These are phyloP conservation scores for Amyloporia xantha DNA, from an alignment of 768 basidiomycete genomes.

Conservation along the genomic window DNA sequence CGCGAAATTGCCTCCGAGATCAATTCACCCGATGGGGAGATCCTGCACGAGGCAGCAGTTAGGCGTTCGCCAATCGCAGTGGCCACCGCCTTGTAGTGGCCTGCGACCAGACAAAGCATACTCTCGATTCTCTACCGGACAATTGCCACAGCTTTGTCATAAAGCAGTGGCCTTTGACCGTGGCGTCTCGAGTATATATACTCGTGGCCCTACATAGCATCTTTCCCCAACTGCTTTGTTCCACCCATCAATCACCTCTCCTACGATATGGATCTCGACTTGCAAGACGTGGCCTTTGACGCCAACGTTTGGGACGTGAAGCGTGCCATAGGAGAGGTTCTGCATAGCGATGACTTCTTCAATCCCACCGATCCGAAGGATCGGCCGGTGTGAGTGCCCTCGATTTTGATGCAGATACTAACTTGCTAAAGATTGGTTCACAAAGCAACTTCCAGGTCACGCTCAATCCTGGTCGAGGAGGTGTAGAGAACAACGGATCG, in stretches of 20 bases:
- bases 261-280: constrained; percentile 36
- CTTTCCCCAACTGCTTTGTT: neutral
- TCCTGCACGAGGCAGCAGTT: no score
- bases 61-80: no score
- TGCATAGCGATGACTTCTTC: constrained; percentile 52
- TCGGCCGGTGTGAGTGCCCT: constrained; percentile 16
- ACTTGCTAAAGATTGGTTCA: constrained; percentile 13
- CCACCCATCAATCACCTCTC: neutral
- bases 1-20: no score
- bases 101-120: neutral
- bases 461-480: constrained; percentile 43
- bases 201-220: neutral
- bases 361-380: constrained; percentile 25
- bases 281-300: constrained; percentile 28
- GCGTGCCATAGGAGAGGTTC: constrained; percentile 43
- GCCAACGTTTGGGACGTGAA: constrained; percentile 52
- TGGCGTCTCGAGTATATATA: neutral
- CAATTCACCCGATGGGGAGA: no score
- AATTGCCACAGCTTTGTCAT: neutral
- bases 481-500: constrained; percentile 51
- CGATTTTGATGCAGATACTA: constrained; percentile 14
- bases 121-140: neutral
- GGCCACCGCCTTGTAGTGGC: no score
- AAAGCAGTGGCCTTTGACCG: neutral
- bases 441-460: constrained; percentile 59